Evolutionary conservation across 2,329 filamentous ascomycete species (phyloP).

Genomic region (Endoconidiophora laricicola): DNA sequence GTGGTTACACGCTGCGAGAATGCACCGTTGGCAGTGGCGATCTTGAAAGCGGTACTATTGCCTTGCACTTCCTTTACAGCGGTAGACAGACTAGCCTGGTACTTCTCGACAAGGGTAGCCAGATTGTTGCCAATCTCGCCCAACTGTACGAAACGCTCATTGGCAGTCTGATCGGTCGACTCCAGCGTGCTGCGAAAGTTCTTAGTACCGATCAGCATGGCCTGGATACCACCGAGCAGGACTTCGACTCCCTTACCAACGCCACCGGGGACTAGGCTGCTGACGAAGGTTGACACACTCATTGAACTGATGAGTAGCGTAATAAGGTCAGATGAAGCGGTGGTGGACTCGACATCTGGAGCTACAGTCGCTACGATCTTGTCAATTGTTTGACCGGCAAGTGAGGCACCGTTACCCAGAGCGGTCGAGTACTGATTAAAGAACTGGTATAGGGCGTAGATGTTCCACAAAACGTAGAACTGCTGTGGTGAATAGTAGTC

Average conservation of each 20-base stretch:
- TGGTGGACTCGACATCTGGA: slow-evolving; percentile 15
- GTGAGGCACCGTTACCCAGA: slow-evolving; percentile 16
- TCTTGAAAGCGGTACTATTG: slow-evolving; percentile 15
- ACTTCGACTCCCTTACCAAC: slow-evolving; percentile 13
- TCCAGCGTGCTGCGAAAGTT: slow-evolving; percentile 11
- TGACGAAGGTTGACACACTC: slow-evolving; percentile 15
- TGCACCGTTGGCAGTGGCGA: slow-evolving; percentile 15
- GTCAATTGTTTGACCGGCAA: slow-evolving; percentile 17
- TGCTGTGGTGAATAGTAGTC: slow-evolving; percentile 16
- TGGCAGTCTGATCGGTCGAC: slow-evolving; percentile 14
- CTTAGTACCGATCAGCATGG: slow-evolving; percentile 12
- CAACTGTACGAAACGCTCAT: slow-evolving; percentile 17
- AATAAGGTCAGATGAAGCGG: slow-evolving; percentile 13
- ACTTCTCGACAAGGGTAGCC: slow-evolving; percentile 17
- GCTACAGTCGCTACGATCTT: slow-evolving; percentile 17
- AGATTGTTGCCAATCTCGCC: slow-evolving; percentile 16
- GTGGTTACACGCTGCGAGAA: slow-evolving; percentile 17
- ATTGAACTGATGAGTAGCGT: slow-evolving; percentile 14
- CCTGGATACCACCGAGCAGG: slow-evolving; percentile 12
- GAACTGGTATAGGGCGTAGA: slow-evolving; percentile 18
- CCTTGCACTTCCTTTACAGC: slow-evolving; percentile 15
- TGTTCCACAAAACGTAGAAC: slow-evolving; percentile 19
- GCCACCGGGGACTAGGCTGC: slow-evolving; percentile 15
- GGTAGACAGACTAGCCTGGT: slow-evolving; percentile 15
- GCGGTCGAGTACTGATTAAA: slow-evolving; percentile 19